phyloP scores from a whole-genome alignment of 2,329 filamentous ascomycete species.

The Alternaria sp. region DNA sequence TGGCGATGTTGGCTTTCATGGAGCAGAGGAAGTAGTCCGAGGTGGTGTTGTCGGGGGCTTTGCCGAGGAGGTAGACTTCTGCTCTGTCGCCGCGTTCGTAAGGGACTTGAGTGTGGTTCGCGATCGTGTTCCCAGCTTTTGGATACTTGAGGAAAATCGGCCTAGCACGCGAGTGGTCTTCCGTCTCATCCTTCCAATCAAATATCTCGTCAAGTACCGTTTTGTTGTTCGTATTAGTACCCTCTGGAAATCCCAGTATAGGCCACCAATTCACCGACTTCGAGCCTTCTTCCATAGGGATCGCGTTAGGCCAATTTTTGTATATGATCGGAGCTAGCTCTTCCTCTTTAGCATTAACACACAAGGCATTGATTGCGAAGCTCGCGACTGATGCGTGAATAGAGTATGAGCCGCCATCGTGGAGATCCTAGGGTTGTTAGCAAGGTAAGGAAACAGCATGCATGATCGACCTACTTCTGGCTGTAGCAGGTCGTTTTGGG shows the following conservation, averaged over 20 bases:
- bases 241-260: constrained; percentile 9
- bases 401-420: constrained; percentile 14
- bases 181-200: constrained; percentile 14
- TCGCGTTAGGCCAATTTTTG: constrained; percentile 13
- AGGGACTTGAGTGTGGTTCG: constrained; percentile 13
- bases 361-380: constrained; percentile 14
- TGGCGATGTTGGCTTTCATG: constrained; percentile 14
- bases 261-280: constrained; percentile 17
- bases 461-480: constrained; percentile 1
- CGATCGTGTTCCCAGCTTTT: constrained; percentile 18
- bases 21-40: constrained; percentile 18
- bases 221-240: constrained; percentile 15
- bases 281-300: constrained; percentile 12
- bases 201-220: constrained; percentile 16
- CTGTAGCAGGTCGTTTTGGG: constrained; percentile 12
- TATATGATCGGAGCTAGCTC: constrained; percentile 17
- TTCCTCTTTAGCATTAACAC: constrained; percentile 14
- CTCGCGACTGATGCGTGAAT: constrained; percentile 15
- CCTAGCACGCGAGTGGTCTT: constrained; percentile 13
- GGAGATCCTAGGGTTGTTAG: constrained; percentile 5
- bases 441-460: background rate
- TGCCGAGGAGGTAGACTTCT: constrained; percentile 18
- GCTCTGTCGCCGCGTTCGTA: constrained; percentile 8
- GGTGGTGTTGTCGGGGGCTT: constrained; percentile 14
- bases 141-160: constrained; percentile 17